Percentiles rank a stretch among this genome's conserved stretches.
These are phyloP conservation scores for Fusarium heterosporum DNA, from an alignment of 2,329 filamentous ascomycete genomes.

Conservation along the genomic window DNA sequence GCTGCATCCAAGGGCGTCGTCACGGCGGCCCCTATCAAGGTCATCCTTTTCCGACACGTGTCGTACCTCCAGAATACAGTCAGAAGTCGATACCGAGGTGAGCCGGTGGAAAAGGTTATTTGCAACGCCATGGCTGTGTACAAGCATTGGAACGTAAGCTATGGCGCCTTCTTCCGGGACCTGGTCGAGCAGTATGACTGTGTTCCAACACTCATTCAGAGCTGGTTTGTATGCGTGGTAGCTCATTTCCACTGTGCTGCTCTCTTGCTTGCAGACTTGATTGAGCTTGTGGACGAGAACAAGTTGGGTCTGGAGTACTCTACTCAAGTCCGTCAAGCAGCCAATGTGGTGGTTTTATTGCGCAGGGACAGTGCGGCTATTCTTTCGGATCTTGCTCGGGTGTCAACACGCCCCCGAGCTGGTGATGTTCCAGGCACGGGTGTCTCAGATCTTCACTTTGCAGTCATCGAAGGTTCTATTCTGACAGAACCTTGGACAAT, in stretches of 20 bases:
- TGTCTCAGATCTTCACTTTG: conserved; percentile 61
- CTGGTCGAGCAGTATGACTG: conserved; percentile 61
- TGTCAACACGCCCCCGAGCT: conserved; percentile 54
- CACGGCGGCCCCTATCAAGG: conserved; percentile 68
- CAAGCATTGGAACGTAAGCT: conserved; percentile 65
- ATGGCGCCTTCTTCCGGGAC: conserved; percentile 64
- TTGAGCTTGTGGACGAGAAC: conserved; percentile 62
- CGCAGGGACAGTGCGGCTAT: conserved; percentile 58
- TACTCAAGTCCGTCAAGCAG: conserved; percentile 44
- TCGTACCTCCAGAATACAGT: conserved; percentile 66
- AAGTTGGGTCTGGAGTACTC: conserved; percentile 45
- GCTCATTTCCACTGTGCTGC: conserved; percentile 69
- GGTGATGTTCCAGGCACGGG: conserved; percentile 43
- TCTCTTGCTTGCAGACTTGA: conserved; percentile 65
- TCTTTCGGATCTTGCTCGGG: conserved; percentile 61
- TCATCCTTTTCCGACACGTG: conserved; percentile 67
- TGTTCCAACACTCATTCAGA: conserved; percentile 65
- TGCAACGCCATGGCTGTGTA: conserved; percentile 62
- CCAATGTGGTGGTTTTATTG: conserved; percentile 55
- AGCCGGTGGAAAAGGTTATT: conserved; percentile 62
- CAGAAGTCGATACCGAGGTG: conserved; percentile 52
- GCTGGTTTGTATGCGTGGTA: conserved; percentile 69
- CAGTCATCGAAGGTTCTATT: conserved; percentile 65
- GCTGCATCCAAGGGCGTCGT: conserved; percentile 62
- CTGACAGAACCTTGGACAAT: conserved; percentile 71